Evolutionary conservation across 2,329 filamentous ascomycete genomes (phyloP).

Genomic region (Dactylellina drechsleri): DNA sequence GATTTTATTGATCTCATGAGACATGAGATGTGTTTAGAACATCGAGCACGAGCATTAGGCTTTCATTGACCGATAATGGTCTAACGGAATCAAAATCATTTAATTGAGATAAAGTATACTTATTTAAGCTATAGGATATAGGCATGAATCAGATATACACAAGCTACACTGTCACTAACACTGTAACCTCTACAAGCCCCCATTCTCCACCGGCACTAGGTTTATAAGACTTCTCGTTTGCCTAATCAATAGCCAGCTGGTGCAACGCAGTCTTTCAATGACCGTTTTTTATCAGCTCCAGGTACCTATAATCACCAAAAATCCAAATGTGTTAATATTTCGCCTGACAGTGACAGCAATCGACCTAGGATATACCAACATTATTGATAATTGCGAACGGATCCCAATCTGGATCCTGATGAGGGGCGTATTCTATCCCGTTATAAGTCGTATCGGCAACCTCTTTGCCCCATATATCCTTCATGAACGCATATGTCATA

Average conservation of each 20-base stretch:
- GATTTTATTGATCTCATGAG: background rate
- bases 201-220: no score
- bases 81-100: no score
- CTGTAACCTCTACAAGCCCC: no score
- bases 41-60: no score
- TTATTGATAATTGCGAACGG: slow-evolving; percentile 6
- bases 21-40: no score
- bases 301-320: background rate
- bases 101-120: no score
- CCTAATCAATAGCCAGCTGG: background rate
- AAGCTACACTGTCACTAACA: no score
- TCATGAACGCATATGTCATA: slow-evolving; percentile 7
- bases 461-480: background rate
- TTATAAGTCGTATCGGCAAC: background rate
- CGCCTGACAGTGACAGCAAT: background rate
- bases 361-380: background rate
- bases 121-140: no score
- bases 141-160: no score
- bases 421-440: background rate
- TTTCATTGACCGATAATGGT: no score
- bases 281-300: background rate
- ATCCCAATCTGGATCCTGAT: slow-evolving; percentile 6
- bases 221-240: no score
- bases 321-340: background rate
- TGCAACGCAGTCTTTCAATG: slow-evolving; percentile 1